Evolutionary conservation across 176 grass and related monocot genomes (phyloP).

Genomic region (Eremochloa ophiuroides): DNA sequence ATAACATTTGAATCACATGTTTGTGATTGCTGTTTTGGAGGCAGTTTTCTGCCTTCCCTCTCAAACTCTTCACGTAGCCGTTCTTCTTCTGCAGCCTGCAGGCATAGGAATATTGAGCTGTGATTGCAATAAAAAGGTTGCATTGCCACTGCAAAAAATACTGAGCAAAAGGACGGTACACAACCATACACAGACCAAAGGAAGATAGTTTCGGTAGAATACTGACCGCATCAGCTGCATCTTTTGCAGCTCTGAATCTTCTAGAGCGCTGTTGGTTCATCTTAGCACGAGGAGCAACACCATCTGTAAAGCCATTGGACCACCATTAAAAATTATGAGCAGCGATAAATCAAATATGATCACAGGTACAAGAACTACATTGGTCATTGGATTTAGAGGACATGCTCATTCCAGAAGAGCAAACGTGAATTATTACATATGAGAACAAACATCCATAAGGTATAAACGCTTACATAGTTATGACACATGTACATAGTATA

Average conservation of each 20-base stretch:
- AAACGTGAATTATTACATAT: background rate
- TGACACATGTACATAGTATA: background rate
- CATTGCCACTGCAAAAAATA: background rate
- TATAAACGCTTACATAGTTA: background rate
- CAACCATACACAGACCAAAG: conserved; percentile 6
- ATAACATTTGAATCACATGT: conserved; percentile 97
- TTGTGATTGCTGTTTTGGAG: conserved; percentile 83
- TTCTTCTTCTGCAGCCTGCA: conserved; percentile 89
- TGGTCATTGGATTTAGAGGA: background rate
- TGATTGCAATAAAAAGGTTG: conserved; percentile 18
- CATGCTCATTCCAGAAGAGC: background rate
- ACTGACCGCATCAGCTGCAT: conserved; percentile 96
- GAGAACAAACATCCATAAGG: conserved; percentile 14
- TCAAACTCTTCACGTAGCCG: conserved; percentile 87
- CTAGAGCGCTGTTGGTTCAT: conserved; percentile 99
- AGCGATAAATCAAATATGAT: conserved; percentile 1
- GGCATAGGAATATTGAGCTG: background rate
- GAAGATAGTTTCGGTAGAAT: conserved; percentile 25
- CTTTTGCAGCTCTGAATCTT: conserved; percentile 97
- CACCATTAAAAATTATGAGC: conserved; percentile 20
- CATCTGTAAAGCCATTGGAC: conserved; percentile 51
- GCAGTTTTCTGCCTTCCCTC: conserved; percentile 94
- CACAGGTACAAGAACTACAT: background rate
- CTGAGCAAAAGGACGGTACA: background rate
- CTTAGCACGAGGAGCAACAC: conserved; percentile 97